Conservation (phyloP, 1,139 yeast genomes). For the Geotrichum cucujoidarum region DNA sequence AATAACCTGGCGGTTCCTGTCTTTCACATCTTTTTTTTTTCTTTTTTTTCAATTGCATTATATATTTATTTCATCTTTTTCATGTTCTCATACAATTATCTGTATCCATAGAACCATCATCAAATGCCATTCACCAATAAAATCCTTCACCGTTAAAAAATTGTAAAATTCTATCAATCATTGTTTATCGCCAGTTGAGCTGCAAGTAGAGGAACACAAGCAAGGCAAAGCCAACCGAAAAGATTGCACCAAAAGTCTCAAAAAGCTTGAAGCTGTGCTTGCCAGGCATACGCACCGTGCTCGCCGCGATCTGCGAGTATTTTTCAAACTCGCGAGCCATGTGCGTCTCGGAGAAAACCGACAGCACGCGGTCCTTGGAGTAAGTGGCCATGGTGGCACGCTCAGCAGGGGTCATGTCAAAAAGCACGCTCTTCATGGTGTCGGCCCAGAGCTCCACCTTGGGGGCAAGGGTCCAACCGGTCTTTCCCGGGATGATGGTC, state of each 20-base stretch:
- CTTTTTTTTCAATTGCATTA: constrained; percentile 25
- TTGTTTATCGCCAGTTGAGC: no score
- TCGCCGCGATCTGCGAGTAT: constrained; percentile 28
- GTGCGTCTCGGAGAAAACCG: constrained; percentile 53
- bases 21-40: constrained; percentile 18
- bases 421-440: constrained; percentile 46
- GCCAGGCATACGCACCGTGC: constrained; percentile 19
- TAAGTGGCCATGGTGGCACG: constrained; percentile 42
- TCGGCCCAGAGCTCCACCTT: constrained; percentile 59
- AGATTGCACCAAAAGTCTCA: constrained; percentile 17
- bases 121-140: background rate
- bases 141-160: no score
- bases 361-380: constrained; percentile 50
- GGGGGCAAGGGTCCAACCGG: constrained; percentile 71
- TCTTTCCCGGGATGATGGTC: constrained; percentile 58
- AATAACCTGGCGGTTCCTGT: constrained; percentile 28
- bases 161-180: no score
- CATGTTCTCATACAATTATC: background rate
- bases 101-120: background rate
- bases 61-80: background rate
- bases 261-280: constrained; percentile 25
- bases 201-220: constrained; percentile 22
- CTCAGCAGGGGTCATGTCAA: constrained; percentile 34
- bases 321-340: constrained; percentile 55
- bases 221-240: constrained; percentile 22